These are phyloP conservation scores for Prunus persica DNA, from an alignment of 306 rosid genomes.

Conservation along the genomic window DNA sequence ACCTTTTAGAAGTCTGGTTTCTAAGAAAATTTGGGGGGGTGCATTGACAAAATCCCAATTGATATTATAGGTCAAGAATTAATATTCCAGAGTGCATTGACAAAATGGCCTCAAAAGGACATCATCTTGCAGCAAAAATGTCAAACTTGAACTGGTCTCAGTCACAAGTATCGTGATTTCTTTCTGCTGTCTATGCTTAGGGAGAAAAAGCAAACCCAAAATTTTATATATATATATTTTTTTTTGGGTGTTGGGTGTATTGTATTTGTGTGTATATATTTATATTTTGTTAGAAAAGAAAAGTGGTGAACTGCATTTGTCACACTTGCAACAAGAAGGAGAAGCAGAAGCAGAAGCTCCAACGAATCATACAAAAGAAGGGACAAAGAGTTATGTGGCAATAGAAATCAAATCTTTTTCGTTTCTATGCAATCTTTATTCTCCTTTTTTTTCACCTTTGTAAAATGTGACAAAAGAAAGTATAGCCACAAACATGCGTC, in stretches of 20 bases:
- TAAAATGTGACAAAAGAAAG: not conserved
- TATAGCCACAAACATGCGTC: not conserved
- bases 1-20: not conserved
- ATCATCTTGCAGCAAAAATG: not conserved
- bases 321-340: not conserved
- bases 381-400: conserved; percentile 7
- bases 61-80: not conserved
- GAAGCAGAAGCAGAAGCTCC: not conserved
- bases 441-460: conserved; percentile 8
- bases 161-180: not conserved
- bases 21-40: not conserved
- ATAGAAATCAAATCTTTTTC: not conserved
- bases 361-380: not conserved
- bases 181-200: not conserved
- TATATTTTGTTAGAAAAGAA: not conserved
- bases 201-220: not conserved
- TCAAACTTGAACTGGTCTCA: not conserved
- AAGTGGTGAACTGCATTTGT: not conserved
- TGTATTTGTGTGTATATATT: not conserved
- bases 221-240: too few relatives aligned
- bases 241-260: not conserved
- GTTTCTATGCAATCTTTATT: not conserved
- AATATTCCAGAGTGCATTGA: not conserved
- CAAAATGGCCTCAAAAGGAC: not conserved
- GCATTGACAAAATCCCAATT: not conserved